Evolutionary conservation across 768 basidiomycete genomes (phyloP).

Genomic region (Boletus reticulatus): DNA sequence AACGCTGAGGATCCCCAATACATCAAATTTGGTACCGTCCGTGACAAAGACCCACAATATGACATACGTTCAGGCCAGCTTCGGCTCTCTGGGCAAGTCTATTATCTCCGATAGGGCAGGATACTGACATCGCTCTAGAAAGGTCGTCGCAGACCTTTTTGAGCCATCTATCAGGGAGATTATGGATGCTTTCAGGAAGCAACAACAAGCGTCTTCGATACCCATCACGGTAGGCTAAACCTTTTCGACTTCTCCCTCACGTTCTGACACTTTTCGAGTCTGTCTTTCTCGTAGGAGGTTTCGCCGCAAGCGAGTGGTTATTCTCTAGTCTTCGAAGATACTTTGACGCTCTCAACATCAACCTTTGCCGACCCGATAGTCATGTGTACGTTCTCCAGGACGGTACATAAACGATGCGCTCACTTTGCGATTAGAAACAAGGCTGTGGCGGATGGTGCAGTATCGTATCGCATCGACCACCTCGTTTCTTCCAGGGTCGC

Average conservation of each 20-base stretch:
- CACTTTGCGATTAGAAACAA: slow-evolving; percentile 35
- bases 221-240: slow-evolving; percentile 31
- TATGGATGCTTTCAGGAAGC: slow-evolving; percentile 34
- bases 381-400: slow-evolving; percentile 43
- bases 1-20: slow-evolving; percentile 37
- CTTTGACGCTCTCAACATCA: slow-evolving; percentile 38
- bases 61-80: slow-evolving; percentile 41
- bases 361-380: slow-evolving; percentile 49
- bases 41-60: slow-evolving; percentile 37
- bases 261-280: slow-evolving; percentile 17
- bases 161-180: slow-evolving; percentile 41
- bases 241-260: neutral
- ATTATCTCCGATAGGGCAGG: neutral
- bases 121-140: slow-evolving; percentile 21
- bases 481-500: slow-evolving; percentile 48
- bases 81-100: slow-evolving; percentile 35
- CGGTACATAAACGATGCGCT: neutral
- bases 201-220: slow-evolving; percentile 29
- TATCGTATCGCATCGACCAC: slow-evolving; percentile 44
- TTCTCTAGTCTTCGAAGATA: slow-evolving; percentile 40
- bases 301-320: slow-evolving; percentile 50
- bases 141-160: slow-evolving; percentile 42
- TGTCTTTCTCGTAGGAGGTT: slow-evolving; percentile 54
- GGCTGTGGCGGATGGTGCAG: slow-evolving; percentile 54
- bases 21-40: slow-evolving; percentile 40